These are phyloP conservation scores for Henningerozyma blattae DNA, from an alignment of 805 yeast genomes.

Conservation along the genomic window DNA sequence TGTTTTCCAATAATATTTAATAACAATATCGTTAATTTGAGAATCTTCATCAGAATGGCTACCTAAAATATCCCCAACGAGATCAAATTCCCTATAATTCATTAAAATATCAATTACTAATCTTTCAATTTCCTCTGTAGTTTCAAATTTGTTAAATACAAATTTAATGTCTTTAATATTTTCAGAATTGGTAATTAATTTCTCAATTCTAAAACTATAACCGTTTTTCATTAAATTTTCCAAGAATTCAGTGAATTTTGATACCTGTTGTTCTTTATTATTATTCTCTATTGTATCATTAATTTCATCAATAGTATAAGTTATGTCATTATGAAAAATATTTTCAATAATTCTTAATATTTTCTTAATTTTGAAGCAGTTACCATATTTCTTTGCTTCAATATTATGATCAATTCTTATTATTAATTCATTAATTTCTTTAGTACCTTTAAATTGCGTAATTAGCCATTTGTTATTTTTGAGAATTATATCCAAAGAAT, in stretches of 20 bases:
- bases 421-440: constrained; percentile 6
- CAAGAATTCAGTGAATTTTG: no score
- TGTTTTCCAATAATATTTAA: constrained; percentile 30
- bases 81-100: constrained; percentile 18
- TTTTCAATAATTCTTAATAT: constrained; percentile 10
- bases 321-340: constrained; percentile 3
- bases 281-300: constrained; percentile 12
- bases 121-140: no score
- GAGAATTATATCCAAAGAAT: constrained; percentile 2
- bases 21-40: constrained; percentile 5
- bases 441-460: constrained; percentile 2
- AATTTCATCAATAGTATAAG: constrained; percentile 12
- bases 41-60: no score
- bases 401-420: constrained; percentile 5
- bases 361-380: constrained; percentile 5
- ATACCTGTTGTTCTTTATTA: constrained; percentile 13
- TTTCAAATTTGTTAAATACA: no score
- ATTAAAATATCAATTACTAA: constrained; percentile 20
- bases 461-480: constrained; percentile 9
- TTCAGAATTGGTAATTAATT: no score
- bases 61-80: constrained; percentile 13
- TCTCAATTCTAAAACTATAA: no score
- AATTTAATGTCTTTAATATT: no score
- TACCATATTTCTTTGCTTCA: background rate
- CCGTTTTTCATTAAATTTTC: no score